Conservation (phyloP, 192 early-diverging fungal species). For the Backusella mclennaniae region DNA sequence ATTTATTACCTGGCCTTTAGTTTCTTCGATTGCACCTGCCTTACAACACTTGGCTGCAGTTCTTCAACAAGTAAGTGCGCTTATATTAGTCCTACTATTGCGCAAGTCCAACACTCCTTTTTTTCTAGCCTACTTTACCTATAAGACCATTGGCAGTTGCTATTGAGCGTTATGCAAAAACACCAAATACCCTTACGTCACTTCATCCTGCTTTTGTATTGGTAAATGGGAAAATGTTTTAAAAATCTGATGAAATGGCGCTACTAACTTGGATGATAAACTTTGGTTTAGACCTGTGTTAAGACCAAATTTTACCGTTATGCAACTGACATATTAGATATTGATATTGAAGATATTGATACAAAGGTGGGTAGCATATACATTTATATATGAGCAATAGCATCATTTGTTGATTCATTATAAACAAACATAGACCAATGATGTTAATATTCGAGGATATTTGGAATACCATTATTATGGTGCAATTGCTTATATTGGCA, state of each 20-base stretch:
- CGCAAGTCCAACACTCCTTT: not conserved
- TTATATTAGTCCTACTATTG: not conserved
- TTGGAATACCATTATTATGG: constrained; percentile 81
- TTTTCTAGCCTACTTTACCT: constrained; percentile 39
- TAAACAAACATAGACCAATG: constrained; percentile 3
- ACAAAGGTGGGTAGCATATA: constrained; percentile 29
- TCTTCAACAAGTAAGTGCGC: constrained; percentile 30
- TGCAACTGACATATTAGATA: constrained; percentile 46
- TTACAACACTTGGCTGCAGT: constrained; percentile 36
- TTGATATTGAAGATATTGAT: constrained; percentile 51
- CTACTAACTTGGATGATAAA: not conserved
- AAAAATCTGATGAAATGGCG: not conserved
- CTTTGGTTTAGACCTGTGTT: constrained; percentile 38
- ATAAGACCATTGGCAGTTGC: constrained; percentile 35
- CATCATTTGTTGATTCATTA: not conserved
- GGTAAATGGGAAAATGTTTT: not conserved
- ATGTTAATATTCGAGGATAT: constrained; percentile 52
- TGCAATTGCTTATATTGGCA: constrained; percentile 65
- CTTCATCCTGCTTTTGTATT: constrained; percentile 43
- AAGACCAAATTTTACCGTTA: constrained; percentile 49
- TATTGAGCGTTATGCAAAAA: constrained; percentile 38
- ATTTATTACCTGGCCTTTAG: constrained; percentile 19
- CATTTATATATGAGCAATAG: not conserved
- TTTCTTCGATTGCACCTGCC: constrained; percentile 39
- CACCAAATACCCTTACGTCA: constrained; percentile 40